A percentile compares a stretch with the other conserved stretches of the same genome.
Evolutionary conservation across 1,139 yeast species (phyloP).

Genomic region (Taphrina flavorubra): DNA sequence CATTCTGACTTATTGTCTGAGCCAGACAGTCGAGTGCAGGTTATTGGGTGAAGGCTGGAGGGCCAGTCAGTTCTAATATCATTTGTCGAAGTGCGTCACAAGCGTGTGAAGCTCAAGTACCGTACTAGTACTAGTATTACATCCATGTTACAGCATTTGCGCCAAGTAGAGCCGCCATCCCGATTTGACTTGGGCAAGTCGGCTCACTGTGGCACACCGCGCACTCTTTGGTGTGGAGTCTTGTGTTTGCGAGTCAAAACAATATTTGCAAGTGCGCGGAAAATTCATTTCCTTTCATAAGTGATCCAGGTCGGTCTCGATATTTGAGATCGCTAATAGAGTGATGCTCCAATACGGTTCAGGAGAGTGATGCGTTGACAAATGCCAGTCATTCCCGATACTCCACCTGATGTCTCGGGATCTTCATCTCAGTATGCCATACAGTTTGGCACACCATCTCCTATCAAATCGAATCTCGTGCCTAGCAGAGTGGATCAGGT

Average conservation of each 20-base stretch:
- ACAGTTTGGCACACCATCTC: slow-evolving; percentile 34
- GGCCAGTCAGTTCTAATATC: too few species aligned
- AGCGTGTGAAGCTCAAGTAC: too few species aligned
- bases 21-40: too few species aligned
- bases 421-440: slow-evolving; percentile 3
- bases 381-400: slow-evolving; percentile 10
- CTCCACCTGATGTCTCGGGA: slow-evolving; percentile 3
- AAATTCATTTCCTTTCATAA: too few species aligned
- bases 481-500: background rate
- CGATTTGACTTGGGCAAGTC: background rate
- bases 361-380: background rate
- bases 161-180: background rate
- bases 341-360: background rate
- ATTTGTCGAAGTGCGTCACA: too few species aligned
- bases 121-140: too few species aligned
- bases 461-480: slow-evolving; percentile 17
- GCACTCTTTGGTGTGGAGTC: background rate
- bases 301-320: too few species aligned
- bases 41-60: too few species aligned
- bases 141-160: background rate
- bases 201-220: background rate
- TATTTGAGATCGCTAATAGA: too few species aligned
- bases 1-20: background rate
- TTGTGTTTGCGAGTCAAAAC: slow-evolving; percentile 12
- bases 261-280: background rate